phyloP scores from a whole-genome alignment of 208 protist species.

The Leishmania tarentolae region DNA sequence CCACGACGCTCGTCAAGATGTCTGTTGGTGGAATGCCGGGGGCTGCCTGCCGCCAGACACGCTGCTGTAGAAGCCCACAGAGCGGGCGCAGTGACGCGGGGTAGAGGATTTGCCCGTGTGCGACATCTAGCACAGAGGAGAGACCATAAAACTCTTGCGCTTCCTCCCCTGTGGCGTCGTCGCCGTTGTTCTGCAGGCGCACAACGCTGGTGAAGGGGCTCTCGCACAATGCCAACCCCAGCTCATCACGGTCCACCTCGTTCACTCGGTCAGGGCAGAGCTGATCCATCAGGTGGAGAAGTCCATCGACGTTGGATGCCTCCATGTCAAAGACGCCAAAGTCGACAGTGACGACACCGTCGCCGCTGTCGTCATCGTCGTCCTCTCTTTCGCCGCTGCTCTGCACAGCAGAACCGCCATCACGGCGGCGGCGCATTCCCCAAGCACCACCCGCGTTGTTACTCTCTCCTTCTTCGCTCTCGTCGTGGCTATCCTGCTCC shows the following conservation, averaged over 20 bases:
- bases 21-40: slow-evolving; percentile 73
- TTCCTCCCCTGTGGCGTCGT: slow-evolving; percentile 50
- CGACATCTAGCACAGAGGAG: slow-evolving; percentile 65
- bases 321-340: slow-evolving; percentile 91
- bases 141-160: slow-evolving; percentile 85
- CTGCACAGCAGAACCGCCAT: neutral
- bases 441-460: neutral
- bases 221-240: slow-evolving; percentile 57
- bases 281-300: slow-evolving; percentile 88
- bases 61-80: slow-evolving; percentile 46
- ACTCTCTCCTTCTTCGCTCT: slow-evolving; percentile 21
- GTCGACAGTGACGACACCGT: slow-evolving; percentile 70
- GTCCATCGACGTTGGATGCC: slow-evolving; percentile 55
- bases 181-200: slow-evolving; percentile 57
- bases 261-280: slow-evolving; percentile 84
- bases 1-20: slow-evolving; percentile 48
- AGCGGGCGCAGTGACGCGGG: slow-evolving; percentile 44
- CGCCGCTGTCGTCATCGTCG: slow-evolving; percentile 37
- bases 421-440: neutral
- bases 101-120: slow-evolving; percentile 47
- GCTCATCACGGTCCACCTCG: slow-evolving; percentile 83
- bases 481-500: slow-evolving; percentile 20
- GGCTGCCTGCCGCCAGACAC: slow-evolving; percentile 68
- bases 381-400: slow-evolving; percentile 35
- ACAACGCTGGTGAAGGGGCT: slow-evolving; percentile 83